Evolutionary conservation across 176 grass and related monocot species (phyloP).

Genomic region (barley (Hordeum vulgare)): MorexV3_pseudomolecules_assembly NC_058522.1:63301805-63302304

Average conservation of each 20-base stretch:
- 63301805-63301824: neutral
- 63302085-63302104: neutral
- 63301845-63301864: neutral
- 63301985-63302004: neutral
- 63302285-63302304: too few relatives aligned
- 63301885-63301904: neutral
- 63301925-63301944: neutral
- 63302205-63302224: neutral
- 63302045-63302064: neutral
- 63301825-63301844: neutral
- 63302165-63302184: neutral
- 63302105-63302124: neutral
- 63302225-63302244: neutral
- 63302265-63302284: too few relatives aligned
- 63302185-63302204: neutral
- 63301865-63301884: neutral
- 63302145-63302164: neutral
- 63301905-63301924: neutral
- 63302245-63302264: neutral
- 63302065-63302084: neutral
- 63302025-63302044: neutral
- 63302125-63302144: neutral
- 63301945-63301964: neutral
- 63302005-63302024: neutral
- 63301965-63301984: neutral